These are phyloP conservation scores for Moringa oleifera DNA, from an alignment of 345 rosid genomes.

Conservation along the genomic window DNA sequence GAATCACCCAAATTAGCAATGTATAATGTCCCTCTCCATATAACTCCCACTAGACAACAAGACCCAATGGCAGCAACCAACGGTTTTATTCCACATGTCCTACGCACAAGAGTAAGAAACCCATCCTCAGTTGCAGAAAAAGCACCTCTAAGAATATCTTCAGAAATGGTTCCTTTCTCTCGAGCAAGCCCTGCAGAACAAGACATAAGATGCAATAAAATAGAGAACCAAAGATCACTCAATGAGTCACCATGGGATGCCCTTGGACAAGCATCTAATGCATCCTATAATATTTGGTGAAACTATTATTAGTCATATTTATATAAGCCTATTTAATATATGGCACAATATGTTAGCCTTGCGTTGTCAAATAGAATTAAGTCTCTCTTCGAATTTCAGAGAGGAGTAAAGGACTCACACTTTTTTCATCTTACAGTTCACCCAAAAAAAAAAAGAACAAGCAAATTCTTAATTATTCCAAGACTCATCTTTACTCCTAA, in stretches of 20 bases:
- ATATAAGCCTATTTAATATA: too few species aligned
- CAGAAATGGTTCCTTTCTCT: slow-evolving; percentile 58
- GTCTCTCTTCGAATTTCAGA: too few species aligned
- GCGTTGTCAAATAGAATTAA: too few species aligned
- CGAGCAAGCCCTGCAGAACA: slow-evolving; percentile 47
- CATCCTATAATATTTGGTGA: neutral
- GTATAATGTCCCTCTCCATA: slow-evolving; percentile 73
- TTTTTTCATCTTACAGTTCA: too few species aligned
- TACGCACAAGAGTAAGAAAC: slow-evolving; percentile 79
- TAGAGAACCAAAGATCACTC: neutral
- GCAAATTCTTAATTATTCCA: neutral
- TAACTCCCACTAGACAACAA: slow-evolving; percentile 86
- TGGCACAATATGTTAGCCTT: too few species aligned
- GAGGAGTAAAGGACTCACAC: too few species aligned
- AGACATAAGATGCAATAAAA: slow-evolving; percentile 8
- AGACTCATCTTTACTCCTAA: neutral
- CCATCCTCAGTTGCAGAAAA: slow-evolving; percentile 85
- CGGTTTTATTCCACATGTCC: slow-evolving; percentile 62
- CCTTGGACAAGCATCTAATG: neutral
- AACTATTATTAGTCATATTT: neutral
- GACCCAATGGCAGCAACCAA: slow-evolving; percentile 85
- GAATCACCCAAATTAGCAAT: slow-evolving; percentile 95
- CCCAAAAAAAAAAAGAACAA: too few species aligned
- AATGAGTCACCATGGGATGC: neutral
- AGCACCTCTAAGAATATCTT: slow-evolving; percentile 63